Evolutionary conservation across 108 stramenopile genomes (phyloP), one percentile per base, ranked within the genome.

Genomic region (Craspedostauros australis): DNA sequence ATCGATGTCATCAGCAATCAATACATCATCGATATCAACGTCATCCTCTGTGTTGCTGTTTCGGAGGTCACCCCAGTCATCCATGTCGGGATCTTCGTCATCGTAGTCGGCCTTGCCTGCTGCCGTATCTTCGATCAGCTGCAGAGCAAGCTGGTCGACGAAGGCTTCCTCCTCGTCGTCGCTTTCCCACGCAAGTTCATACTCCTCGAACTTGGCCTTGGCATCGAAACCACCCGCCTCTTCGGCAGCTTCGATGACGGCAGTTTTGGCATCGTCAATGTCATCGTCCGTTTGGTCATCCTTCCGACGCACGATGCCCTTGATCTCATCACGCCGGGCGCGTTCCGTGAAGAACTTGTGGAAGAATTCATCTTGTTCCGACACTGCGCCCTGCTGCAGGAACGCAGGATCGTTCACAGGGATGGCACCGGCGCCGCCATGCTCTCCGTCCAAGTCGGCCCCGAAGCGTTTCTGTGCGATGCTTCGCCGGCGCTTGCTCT

Each of bases 21-120:
- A 16, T 12, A 54, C 70, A 0, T 7, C 72, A 21, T 60, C 70
- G 7, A 39, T 62, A 19, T 47, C 74, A 2, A 44, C 62, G 15
- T 66, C 70, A 6, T 56, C 45, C 14, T 50, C 66, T 29, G 49
- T 57, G 12, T 80, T 72, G 22, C 73, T 82, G 16, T 76, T 73
- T 31, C 77, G 77, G 20, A 82, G 62, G 54, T 91, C 87, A 57
- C 70, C 79, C 93, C 91, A 94, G 38, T 62, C 92, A 20, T 82
- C 91, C 78, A 85, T 86, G 57, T 95, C 93, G n/a, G 84, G 86
- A 62, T 90, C 92, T 59, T 94, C 95, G 39, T 93, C 93, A 32
- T 95, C 94, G 34, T 75, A 64, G 46, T 89, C 84, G 3, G 60
- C 87, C 23, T 68, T 76, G 19, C 76, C 91, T 47, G 46, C 59